Percentiles rank a stretch among this genome's conserved stretches.
Conservation (phyloP, 805 yeast species). For the Saccharomycopsis selenospora region DNA sequence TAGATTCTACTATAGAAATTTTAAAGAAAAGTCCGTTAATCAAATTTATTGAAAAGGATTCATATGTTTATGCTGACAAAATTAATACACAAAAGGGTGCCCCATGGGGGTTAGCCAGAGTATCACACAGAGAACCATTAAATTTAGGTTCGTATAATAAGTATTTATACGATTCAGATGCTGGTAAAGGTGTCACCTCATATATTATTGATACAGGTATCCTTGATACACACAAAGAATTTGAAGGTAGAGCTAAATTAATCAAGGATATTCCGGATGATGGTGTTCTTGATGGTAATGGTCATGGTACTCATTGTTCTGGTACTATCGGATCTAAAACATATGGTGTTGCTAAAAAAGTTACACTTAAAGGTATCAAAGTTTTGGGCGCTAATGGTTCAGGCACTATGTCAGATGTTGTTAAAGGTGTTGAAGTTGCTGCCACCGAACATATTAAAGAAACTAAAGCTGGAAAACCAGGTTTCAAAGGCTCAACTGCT, state of each 20-base stretch:
- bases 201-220: constrained; percentile 53
- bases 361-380: constrained; percentile 51
- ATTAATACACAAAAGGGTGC: constrained; percentile 52
- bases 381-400: constrained; percentile 54
- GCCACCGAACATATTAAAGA: constrained; percentile 41
- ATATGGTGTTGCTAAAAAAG: constrained; percentile 58
- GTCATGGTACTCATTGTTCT: constrained; percentile 64
- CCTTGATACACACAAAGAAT: constrained; percentile 46
- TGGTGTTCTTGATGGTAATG: constrained; percentile 48
- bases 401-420: constrained; percentile 54
- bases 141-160: constrained; percentile 51
- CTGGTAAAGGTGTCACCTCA: constrained; percentile 53
- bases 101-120: constrained; percentile 72
- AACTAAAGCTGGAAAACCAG: constrained; percentile 35
- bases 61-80: constrained; percentile 44
- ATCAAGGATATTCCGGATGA: constrained; percentile 48
- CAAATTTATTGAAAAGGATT: constrained; percentile 57
- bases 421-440: constrained; percentile 57
- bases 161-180: constrained; percentile 53
- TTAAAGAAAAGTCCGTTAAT: constrained; percentile 63
- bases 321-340: constrained; percentile 54
- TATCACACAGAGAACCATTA: constrained; percentile 58
- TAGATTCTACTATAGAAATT: constrained; percentile 63
- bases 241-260: constrained; percentile 55
- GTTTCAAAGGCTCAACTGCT: constrained; percentile 76